Evolutionary conservation across 1,284 basidiomycete species (phyloP), one percentile per base, ranked within the genome.

Genomic region (Xerocomus minutiporus): DNA sequence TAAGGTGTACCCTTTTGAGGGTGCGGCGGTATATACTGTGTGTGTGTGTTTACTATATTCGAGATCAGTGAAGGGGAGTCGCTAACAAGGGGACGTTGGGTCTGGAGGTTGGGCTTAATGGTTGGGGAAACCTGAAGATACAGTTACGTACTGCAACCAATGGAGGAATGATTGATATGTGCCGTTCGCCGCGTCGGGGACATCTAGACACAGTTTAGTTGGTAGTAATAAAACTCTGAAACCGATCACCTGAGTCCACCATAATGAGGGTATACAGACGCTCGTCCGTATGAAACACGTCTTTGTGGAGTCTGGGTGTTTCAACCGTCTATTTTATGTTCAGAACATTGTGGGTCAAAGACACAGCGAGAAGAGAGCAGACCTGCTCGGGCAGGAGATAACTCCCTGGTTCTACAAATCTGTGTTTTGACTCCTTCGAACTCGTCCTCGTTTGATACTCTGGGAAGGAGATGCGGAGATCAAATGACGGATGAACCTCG

Each of bases 261-360:
- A 97, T 82, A 32, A 96, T 71, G 55, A 98, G 72, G 0, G 95
- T 97, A 70, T 97, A 97, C n/a, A 87, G 71, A 45, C 87, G 81
- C 13, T 81, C 80, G 48, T 96, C 91, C 0, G 81, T 74, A 68
- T 91, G 90, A 75, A 86, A 95, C 1, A 86, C 83, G 40, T 85
- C 89, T 5, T 81, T 84, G 56, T 82, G 82, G 8, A 95, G 61
- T 51, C 70, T 73, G 1, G 91, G 89, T 7, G 77, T 77, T 46
- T 76, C 68, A 8, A 80, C 60, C 0, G 90, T 92, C 84, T 88
- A 54, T 31, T 20, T 12, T 20, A 8, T 40, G 42, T 46, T 62
- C 32, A 62, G 52, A 42, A 48, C 15, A 20, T 20, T 20, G 17
- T 20, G n/a, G 23, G 40, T 11, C 17, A 9, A 29, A 15, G 36